A percentile compares a stretch with the other conserved stretches of the same genome.
These are phyloP conservation scores for Leccinum brunneo-olivaceum DNA, from an alignment of 1,284 basidiomycete genomes.

Conservation along the genomic window DNA sequence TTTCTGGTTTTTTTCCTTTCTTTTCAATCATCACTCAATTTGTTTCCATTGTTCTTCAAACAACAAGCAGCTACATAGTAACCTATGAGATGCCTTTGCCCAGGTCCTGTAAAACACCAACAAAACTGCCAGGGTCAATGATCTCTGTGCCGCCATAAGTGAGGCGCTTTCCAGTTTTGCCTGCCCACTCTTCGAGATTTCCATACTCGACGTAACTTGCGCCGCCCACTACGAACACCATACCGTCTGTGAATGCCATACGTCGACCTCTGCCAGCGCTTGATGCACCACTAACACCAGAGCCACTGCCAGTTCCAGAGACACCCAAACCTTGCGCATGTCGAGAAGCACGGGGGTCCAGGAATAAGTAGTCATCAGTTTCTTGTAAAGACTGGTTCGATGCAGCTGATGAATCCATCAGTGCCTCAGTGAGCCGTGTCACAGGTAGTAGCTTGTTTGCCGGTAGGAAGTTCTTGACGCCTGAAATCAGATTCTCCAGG, in stretches of 20 bases:
- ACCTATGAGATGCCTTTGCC: constrained; percentile 36
- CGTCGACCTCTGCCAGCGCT: constrained; percentile 50
- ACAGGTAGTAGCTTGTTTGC: constrained; percentile 91
- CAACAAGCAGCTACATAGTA: background rate
- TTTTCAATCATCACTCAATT: no score
- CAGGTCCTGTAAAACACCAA: constrained; percentile 60
- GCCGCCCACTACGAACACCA: constrained; percentile 95
- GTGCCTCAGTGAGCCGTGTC: constrained; percentile 87
- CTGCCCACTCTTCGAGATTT: constrained; percentile 89
- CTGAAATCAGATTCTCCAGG: constrained; percentile 92
- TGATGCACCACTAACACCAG: constrained; percentile 31
- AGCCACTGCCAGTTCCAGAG: constrained; percentile 42
- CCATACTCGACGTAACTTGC: constrained; percentile 97
- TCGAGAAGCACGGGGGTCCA: constrained; percentile 82
- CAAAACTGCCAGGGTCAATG: constrained; percentile 81
- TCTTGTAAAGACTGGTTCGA: constrained; percentile 91
- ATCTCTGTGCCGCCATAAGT: constrained; percentile 98
- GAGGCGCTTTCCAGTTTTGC: constrained; percentile 73
- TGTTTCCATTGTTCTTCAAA: no score
- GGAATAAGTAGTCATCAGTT: constrained; percentile 93
- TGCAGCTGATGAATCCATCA: constrained; percentile 94
- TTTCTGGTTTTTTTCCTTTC: no score
- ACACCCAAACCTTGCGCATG: constrained; percentile 48
- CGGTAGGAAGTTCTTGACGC: constrained; percentile 97
- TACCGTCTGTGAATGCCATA: constrained; percentile 83